phyloP scores from a whole-genome alignment of 352 stramenopile species.

The Stramenopiles sp. region DNA sequence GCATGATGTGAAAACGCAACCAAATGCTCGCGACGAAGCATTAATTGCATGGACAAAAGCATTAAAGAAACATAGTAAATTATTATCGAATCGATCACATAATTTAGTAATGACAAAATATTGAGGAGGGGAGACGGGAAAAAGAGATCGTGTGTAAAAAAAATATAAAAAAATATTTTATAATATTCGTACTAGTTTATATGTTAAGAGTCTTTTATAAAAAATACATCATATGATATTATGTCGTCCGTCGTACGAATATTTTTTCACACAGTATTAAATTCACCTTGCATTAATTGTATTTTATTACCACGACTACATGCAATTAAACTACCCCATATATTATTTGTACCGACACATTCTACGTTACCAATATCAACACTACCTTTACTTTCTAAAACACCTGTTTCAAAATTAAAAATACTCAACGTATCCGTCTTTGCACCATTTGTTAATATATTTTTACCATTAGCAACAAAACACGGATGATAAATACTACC shows the following conservation, averaged over 20 bases:
- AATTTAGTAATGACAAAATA: neutral
- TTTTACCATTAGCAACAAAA: neutral
- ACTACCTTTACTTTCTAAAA: neutral
- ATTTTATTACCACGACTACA: neutral
- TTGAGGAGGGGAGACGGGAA: neutral
- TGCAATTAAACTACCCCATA: neutral
- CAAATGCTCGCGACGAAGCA: neutral
- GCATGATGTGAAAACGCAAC: neutral
- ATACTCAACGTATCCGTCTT: neutral
- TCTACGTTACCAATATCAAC: neutral
- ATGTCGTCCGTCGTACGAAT: neutral
- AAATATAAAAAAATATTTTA: neutral
- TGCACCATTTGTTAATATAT: neutral
- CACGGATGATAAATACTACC: constrained; percentile 2
- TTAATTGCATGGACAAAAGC: constrained; percentile 9
- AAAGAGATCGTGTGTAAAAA: neutral
- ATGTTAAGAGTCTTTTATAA: no score
- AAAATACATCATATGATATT: neutral
- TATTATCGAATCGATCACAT: neutral
- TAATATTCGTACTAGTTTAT: no score
- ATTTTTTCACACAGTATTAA: neutral
- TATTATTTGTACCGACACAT: neutral
- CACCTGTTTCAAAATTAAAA: constrained; percentile 1
- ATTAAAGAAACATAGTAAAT: neutral
- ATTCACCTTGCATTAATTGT: neutral